Evolutionary conservation across 257 asterid species (phyloP).

Genomic region (Solanum dulcamara): DNA sequence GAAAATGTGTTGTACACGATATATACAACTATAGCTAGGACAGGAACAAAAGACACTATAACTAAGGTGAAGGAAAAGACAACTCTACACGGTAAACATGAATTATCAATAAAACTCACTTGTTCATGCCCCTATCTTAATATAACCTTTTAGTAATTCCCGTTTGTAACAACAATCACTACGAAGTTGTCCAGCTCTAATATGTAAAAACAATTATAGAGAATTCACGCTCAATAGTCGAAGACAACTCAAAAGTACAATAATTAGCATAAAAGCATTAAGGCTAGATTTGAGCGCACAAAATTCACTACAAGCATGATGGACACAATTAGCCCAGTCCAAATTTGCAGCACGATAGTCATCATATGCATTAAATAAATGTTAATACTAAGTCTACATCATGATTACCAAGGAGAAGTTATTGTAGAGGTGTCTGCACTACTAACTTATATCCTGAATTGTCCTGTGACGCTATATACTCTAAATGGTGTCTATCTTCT

Average conservation of each 20-base stretch:
- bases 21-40: neutral
- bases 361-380: slow-evolving; percentile 43
- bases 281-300: neutral
- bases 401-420: neutral
- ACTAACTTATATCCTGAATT: neutral
- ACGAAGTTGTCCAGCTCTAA: slow-evolving; percentile 77
- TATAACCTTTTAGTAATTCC: slow-evolving; percentile 54
- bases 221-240: neutral
- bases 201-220: slow-evolving; percentile 18
- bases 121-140: slow-evolving; percentile 63
- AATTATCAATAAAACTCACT: slow-evolving; percentile 15
- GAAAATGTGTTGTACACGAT: neutral
- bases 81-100: neutral
- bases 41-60: neutral
- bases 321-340: slow-evolving; percentile 73
- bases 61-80: neutral
- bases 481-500: neutral
- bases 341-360: slow-evolving; percentile 77
- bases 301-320: slow-evolving; percentile 90
- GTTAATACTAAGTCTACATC: neutral
- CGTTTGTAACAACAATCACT: slow-evolving; percentile 83
- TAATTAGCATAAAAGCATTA: neutral
- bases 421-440: neutral
- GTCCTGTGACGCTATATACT: neutral
- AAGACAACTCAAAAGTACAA: neutral